These are phyloP conservation scores for Vachellia pachyceras DNA, from an alignment of 306 rosid genomes.

Conservation along the genomic window DNA sequence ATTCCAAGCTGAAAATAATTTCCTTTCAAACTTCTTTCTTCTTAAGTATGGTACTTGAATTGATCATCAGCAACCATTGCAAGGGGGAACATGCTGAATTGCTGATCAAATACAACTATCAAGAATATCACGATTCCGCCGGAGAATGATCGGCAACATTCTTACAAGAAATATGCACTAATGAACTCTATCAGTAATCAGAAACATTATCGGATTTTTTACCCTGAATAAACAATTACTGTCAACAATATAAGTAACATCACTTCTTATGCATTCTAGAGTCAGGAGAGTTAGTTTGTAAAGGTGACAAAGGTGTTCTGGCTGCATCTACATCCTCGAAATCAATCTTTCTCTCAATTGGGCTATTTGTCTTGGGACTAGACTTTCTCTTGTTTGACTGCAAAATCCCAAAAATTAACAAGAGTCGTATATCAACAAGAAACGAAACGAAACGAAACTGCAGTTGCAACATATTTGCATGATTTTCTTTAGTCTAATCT, in stretches of 20 bases:
- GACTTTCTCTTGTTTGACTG: constrained; percentile 91
- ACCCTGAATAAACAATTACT: constrained; percentile 10
- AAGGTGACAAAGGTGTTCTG: constrained; percentile 82
- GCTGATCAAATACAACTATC: constrained; percentile 17
- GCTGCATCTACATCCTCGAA: constrained; percentile 57
- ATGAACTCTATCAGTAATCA: constrained; percentile 23
- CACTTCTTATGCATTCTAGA: constrained; percentile 65
- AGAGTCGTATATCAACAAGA: background rate
- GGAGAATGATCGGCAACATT: constrained; percentile 29
- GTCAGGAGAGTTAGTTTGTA: constrained; percentile 68
- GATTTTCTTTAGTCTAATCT: constrained; percentile 18
- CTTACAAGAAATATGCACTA: constrained; percentile 26
- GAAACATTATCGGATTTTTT: constrained; percentile 13
- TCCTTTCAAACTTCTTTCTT: too few species aligned
- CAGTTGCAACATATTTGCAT: constrained; percentile 15
- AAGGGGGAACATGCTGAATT: too few species aligned
- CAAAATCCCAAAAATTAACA: constrained; percentile 35
- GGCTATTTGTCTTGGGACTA: constrained; percentile 60
- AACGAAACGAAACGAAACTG: constrained; percentile 6
- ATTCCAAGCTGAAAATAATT: too few species aligned
- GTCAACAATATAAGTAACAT: constrained; percentile 18
- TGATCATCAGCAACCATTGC: too few species aligned
- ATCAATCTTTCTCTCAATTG: constrained; percentile 66
- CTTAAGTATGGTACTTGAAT: too few species aligned
- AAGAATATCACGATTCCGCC: constrained; percentile 29